Percentiles rank a stretch among this genome's conserved stretches.
Evolutionary conservation across 257 asterid genomes (phyloP).

Genomic region (Gardenia jasminoides): DNA sequence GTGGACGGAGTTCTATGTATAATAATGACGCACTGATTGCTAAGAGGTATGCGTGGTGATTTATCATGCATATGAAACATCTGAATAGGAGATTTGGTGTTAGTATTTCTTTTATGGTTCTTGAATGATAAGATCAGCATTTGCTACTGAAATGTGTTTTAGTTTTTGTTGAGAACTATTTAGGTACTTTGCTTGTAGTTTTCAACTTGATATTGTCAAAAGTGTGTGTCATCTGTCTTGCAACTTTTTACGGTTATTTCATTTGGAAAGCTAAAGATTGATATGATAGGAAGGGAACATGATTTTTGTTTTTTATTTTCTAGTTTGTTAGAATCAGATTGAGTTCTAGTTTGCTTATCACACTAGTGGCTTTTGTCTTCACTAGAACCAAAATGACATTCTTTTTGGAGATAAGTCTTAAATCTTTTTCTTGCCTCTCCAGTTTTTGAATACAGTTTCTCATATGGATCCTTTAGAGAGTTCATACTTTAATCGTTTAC

Average conservation of each 20-base stretch:
- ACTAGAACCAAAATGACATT: not conserved
- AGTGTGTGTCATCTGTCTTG: not conserved
- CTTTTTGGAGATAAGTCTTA: not conserved
- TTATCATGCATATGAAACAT: not conserved
- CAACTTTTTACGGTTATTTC: not conserved
- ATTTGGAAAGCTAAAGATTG: not conserved
- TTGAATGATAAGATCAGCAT: not conserved
- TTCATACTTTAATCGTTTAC: not conserved
- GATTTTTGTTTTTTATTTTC: not conserved
- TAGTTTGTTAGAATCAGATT: not conserved
- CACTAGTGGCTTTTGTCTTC: not conserved
- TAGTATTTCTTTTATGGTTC: not conserved
- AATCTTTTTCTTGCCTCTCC: not conserved
- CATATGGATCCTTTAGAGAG: not conserved
- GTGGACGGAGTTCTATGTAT: constrained; percentile 70
- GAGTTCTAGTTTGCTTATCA: not conserved
- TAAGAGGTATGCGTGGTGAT: constrained; percentile 46
- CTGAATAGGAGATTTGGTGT: not conserved
- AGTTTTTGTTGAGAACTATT: not conserved
- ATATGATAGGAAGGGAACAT: too few relatives aligned
- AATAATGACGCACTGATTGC: constrained; percentile 79
- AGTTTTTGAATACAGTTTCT: not conserved
- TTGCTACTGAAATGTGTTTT: not conserved
- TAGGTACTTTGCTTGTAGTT: not conserved
- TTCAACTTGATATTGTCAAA: not conserved